Evolutionary conservation across 2,329 filamentous ascomycete genomes (phyloP).

Genomic region (Exophiala spinifera): DNA sequence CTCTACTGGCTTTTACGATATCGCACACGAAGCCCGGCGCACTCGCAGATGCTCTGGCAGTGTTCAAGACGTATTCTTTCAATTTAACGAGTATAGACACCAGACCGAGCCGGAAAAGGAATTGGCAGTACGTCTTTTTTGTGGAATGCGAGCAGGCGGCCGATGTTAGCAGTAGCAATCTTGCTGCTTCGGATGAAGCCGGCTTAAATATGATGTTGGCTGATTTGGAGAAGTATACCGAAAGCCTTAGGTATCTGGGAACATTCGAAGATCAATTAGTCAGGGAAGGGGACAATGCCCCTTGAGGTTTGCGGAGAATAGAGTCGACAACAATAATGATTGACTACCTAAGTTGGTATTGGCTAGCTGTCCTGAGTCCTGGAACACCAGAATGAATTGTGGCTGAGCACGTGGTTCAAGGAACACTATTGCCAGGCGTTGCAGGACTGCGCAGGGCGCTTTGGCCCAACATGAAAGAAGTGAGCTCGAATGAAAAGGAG

Average conservation of each 20-base stretch:
- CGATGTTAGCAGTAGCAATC: not conserved
- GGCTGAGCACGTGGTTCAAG: too few relatives aligned
- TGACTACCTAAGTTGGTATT: constrained; percentile 11
- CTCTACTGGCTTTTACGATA: constrained; percentile 78
- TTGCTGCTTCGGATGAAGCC: constrained; percentile 25
- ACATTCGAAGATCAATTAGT: constrained; percentile 24
- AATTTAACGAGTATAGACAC: constrained; percentile 92
- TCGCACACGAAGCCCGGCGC: constrained; percentile 75
- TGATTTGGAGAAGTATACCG: constrained; percentile 37
- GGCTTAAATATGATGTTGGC: constrained; percentile 32
- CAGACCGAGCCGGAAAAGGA: constrained; percentile 51
- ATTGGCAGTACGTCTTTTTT: constrained; percentile 92
- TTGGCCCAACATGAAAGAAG: not conserved
- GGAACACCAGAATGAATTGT: too few relatives aligned
- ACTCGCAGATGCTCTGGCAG: constrained; percentile 72
- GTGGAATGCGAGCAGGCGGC: constrained; percentile 67
- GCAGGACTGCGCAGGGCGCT: too few relatives aligned
- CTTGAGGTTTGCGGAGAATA: not conserved
- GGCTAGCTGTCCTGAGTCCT: too few relatives aligned
- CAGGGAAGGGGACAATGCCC: not conserved
- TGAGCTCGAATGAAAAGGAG: constrained; percentile 18
- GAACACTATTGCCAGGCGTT: too few relatives aligned
- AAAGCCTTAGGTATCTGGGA: constrained; percentile 35
- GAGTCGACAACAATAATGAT: constrained; percentile 7
- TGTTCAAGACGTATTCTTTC: constrained; percentile 69